Percentiles rank a stretch among this genome's conserved stretches.
Conservation (phyloP, 2,329 filamentous ascomycete genomes). For the Cryoendolithus antarcticus region DNA sequence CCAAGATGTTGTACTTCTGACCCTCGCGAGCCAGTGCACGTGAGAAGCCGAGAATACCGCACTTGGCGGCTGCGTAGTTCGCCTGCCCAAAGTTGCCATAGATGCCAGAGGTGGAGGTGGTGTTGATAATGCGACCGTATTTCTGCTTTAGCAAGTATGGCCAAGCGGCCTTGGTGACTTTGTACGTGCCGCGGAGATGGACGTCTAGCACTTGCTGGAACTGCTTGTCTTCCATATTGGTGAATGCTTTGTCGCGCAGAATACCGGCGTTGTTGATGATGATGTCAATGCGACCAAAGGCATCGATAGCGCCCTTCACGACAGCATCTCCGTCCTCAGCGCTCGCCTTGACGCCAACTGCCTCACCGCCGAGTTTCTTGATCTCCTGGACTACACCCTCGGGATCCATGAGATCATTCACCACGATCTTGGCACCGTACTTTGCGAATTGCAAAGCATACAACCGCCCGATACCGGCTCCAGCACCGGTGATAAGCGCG, state of each 20-base stretch:
- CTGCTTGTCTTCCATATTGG: conserved; percentile 89
- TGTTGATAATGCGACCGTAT: conserved; percentile 94
- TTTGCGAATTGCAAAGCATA: conserved; percentile 84
- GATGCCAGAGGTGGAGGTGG: conserved; percentile 90
- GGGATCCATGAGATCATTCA: conserved; percentile 92
- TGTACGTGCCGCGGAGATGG: conserved; percentile 89
- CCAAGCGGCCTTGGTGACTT: conserved; percentile 94
- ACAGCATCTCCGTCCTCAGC: conserved; percentile 86
- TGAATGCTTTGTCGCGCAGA: conserved; percentile 92
- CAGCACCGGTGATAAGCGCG: conserved; percentile 75
- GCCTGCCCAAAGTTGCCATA: conserved; percentile 99
- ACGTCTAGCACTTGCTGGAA: conserved; percentile 91
- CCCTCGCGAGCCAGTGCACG: conserved; percentile 87
- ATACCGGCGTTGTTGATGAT: conserved; percentile 98
- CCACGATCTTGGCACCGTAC: conserved; percentile 71
- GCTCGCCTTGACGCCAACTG: conserved; percentile 83
- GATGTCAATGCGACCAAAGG: conserved; percentile 86
- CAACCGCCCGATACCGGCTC: conserved; percentile 79
- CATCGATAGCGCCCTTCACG: conserved; percentile 85
- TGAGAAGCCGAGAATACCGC: conserved; percentile 86
- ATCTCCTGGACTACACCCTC: conserved; percentile 88
- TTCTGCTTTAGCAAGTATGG: conserved; percentile 97
- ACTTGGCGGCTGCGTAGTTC: conserved; percentile 69
- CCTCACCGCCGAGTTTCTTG: conserved; percentile 75
- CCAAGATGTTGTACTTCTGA: conserved; percentile 91